phyloP scores from a whole-genome alignment of 2,329 filamentous ascomycete genomes.

The Cordyceps farinosa region DNA sequence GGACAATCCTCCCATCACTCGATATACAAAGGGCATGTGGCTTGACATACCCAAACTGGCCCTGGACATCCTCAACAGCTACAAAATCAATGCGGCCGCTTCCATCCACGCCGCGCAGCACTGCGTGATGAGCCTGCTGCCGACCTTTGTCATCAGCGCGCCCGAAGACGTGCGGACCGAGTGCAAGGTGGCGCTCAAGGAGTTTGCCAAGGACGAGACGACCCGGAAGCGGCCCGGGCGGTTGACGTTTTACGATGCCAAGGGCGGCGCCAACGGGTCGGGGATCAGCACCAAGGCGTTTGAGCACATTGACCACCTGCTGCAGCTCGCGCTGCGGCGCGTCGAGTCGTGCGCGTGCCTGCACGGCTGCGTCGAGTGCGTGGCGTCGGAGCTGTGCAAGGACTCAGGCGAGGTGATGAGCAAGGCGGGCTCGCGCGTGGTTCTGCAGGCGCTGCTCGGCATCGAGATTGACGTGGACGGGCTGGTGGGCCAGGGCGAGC shows the following conservation, averaged over 20 bases:
- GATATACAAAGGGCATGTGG: slow-evolving; percentile 89
- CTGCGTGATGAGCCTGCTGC: slow-evolving; percentile 79
- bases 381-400: slow-evolving; percentile 78
- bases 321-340: slow-evolving; percentile 70
- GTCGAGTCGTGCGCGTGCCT: slow-evolving; percentile 73
- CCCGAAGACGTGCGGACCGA: slow-evolving; percentile 92
- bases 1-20: slow-evolving; percentile 86
- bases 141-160: slow-evolving; percentile 84
- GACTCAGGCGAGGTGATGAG: slow-evolving; percentile 90
- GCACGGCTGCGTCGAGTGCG: slow-evolving; percentile 85
- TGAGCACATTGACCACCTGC: slow-evolving; percentile 78
- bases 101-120: slow-evolving; percentile 96
- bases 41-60: slow-evolving; percentile 80
- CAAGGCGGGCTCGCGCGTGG: slow-evolving; percentile 80
- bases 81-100: slow-evolving; percentile 75
- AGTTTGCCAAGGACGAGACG: slow-evolving; percentile 70
- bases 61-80: slow-evolving; percentile 70
- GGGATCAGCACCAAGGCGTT: slow-evolving; percentile 93
- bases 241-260: slow-evolving; percentile 91
- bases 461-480: slow-evolving; percentile 75
- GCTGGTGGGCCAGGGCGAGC: slow-evolving; percentile 79
- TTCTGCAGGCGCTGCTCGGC: slow-evolving; percentile 72
- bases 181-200: slow-evolving; percentile 85
- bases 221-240: slow-evolving; percentile 78
- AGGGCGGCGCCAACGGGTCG: slow-evolving; percentile 76